Evolutionary conservation across 495 filamentous ascomycete species (phyloP).

Genomic region (Tuber aestivum): DNA sequence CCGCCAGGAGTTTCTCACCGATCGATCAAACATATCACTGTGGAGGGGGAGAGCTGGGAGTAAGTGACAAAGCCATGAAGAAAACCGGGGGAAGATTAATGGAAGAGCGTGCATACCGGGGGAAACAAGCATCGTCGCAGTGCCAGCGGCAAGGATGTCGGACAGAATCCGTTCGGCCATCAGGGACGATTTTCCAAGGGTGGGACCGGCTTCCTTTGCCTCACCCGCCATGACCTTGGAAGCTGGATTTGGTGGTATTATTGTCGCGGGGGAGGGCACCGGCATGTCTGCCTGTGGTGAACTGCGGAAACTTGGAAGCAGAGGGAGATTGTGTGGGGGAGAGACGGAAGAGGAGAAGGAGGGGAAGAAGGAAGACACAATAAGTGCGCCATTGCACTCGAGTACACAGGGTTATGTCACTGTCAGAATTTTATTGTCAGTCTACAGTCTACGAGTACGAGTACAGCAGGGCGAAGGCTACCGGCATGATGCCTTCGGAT

Average conservation of each 20-base stretch:
- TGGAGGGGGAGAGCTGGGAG: neutral
- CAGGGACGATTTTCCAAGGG: neutral
- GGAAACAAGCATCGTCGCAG: conserved; percentile 75
- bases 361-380: neutral
- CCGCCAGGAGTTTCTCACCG: conserved; percentile 52
- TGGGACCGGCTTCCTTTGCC: neutral
- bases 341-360: neutral
- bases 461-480: neutral
- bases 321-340: neutral
- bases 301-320: neutral
- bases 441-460: neutral
- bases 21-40: conserved; percentile 81
- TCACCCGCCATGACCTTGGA: neutral
- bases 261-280: neutral
- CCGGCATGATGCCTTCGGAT: neutral
- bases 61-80: neutral
- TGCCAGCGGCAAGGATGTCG: conserved; percentile 67
- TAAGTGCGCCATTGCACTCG: neutral
- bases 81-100: neutral
- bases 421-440: neutral
- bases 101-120: conserved; percentile 46
- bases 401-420: neutral
- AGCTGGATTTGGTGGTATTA: neutral
- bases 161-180: conserved; percentile 50
- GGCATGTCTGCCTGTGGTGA: neutral